phyloP scores from a whole-genome alignment of 768 basidiomycete species.

The Saitozyma podzolica region DNA sequence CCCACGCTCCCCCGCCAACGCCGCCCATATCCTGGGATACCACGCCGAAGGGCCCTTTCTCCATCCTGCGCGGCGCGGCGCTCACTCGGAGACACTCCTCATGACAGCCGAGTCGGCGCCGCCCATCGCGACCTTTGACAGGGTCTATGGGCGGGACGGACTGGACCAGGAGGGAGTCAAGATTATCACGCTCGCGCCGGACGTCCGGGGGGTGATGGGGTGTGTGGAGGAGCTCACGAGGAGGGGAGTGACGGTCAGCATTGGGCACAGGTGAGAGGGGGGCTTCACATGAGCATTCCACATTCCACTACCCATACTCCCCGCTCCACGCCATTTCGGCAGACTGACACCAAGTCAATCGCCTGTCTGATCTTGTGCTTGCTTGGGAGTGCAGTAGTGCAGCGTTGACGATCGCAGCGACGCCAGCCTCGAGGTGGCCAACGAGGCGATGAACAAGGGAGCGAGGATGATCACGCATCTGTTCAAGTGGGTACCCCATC shows the following conservation, averaged over 20 bases:
- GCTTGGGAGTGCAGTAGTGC: neutral
- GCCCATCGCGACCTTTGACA: constrained; percentile 63
- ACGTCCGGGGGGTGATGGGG: constrained; percentile 76
- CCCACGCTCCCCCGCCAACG: constrained; percentile 63
- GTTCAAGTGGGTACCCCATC: constrained; percentile 61
- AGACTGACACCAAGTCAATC: neutral
- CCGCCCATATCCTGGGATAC: constrained; percentile 77
- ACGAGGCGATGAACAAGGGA: constrained; percentile 67
- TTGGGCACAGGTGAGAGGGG: constrained; percentile 73
- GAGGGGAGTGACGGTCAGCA: constrained; percentile 74
- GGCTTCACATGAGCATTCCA: neutral
- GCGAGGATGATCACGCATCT: constrained; percentile 86
- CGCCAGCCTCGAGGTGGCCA: constrained; percentile 72
- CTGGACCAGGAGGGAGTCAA: constrained; percentile 57
- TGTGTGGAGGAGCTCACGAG: constrained; percentile 63
- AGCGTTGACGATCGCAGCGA: constrained; percentile 56
- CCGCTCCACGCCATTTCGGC: too few relatives aligned
- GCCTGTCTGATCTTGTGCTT: neutral
- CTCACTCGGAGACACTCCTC: constrained; percentile 62
- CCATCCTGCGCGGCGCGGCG: constrained; percentile 76
- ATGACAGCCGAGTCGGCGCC: constrained; percentile 13
- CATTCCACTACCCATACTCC: too few relatives aligned
- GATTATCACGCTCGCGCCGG: constrained; percentile 83
- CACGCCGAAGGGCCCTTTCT: constrained; percentile 90
- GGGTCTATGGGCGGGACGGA: constrained; percentile 58